A percentile compares a stretch with the other conserved stretches of the same genome.
Evolutionary conservation across 129 eudicot genomes (phyloP).

Genomic region (Chrysanthemum lavandulifolium): DNA sequence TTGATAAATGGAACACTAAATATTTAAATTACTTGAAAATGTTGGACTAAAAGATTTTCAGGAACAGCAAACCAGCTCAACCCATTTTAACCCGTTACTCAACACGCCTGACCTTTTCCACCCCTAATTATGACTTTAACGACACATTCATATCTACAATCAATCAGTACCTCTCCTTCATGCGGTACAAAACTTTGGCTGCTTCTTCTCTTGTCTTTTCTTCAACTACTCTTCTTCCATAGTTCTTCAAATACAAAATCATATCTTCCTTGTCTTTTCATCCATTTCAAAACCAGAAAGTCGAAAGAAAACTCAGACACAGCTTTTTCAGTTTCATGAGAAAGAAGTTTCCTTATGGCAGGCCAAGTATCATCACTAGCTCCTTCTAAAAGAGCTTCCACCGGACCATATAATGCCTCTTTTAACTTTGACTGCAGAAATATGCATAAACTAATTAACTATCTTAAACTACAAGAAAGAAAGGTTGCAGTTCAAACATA

Average conservation of each 20-base stretch:
- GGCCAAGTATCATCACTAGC: conserved; percentile 95
- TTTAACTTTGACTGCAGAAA: conserved; percentile 62
- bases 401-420: conserved; percentile 79
- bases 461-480: background rate
- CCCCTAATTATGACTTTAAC: too few relatives aligned
- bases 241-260: conserved; percentile 61
- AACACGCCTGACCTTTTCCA: background rate
- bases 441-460: background rate
- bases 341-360: conserved; percentile 87
- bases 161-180: conserved; percentile 76
- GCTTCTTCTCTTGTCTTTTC: conserved; percentile 91
- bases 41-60: too few relatives aligned
- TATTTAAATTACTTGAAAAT: too few relatives aligned
- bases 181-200: conserved; percentile 78
- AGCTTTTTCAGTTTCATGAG: conserved; percentile 68
- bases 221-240: conserved; percentile 84
- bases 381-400: conserved; percentile 91
- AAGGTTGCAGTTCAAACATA: background rate
- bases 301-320: conserved; percentile 60
- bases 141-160: background rate
- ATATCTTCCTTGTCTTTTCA: conserved; percentile 57
- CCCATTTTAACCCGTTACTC: background rate
- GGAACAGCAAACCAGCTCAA: background rate
- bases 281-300: conserved; percentile 89
- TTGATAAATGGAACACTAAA: too few relatives aligned